Percentiles rank a stretch among this genome's conserved stretches.
Evolutionary conservation across 192 early-diverging fungal genomes (phyloP).

Genomic region (Paraglomus occultum): DNA sequence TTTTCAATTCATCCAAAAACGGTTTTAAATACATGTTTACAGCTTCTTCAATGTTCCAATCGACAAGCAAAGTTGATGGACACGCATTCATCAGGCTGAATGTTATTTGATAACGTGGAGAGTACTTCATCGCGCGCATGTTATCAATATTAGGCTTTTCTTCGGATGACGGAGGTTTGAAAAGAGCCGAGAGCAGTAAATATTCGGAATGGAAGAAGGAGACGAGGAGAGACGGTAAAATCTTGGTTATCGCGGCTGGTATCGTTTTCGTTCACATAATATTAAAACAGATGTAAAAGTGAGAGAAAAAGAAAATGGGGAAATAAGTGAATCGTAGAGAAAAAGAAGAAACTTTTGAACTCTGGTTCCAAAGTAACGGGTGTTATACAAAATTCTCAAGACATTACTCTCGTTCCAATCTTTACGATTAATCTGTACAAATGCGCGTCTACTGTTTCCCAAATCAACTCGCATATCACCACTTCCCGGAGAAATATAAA

Average conservation of each 20-base stretch:
- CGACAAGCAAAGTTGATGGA: constrained; percentile 59
- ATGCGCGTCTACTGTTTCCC: constrained; percentile 39
- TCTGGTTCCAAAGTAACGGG: too few relatives aligned
- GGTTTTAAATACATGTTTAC: constrained; percentile 66
- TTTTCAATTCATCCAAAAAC: constrained; percentile 65
- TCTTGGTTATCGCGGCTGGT: constrained; percentile 34
- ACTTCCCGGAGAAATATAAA: constrained; percentile 35
- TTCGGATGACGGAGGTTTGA: constrained; percentile 7
- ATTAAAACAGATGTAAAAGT: neutral
- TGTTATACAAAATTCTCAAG: neutral
- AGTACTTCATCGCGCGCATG: constrained; percentile 80
- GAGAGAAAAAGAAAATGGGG: neutral
- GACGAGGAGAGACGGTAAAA: constrained; percentile 29
- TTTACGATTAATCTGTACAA: constrained; percentile 31
- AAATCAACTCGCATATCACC: constrained; percentile 13
- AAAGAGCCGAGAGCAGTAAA: constrained; percentile 26
- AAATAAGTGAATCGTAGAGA: neutral
- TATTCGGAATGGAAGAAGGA: constrained; percentile 37
- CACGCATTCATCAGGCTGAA: constrained; percentile 88
- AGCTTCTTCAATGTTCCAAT: constrained; percentile 83
- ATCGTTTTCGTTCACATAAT: too few relatives aligned
- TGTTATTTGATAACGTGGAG: constrained; percentile 78
- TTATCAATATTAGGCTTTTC: constrained; percentile 42
- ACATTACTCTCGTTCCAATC: constrained; percentile 37
- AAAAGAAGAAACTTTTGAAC: too few relatives aligned